phyloP scores from a whole-genome alignment of 768 basidiomycete species.

The Boletales sp. region DNA sequence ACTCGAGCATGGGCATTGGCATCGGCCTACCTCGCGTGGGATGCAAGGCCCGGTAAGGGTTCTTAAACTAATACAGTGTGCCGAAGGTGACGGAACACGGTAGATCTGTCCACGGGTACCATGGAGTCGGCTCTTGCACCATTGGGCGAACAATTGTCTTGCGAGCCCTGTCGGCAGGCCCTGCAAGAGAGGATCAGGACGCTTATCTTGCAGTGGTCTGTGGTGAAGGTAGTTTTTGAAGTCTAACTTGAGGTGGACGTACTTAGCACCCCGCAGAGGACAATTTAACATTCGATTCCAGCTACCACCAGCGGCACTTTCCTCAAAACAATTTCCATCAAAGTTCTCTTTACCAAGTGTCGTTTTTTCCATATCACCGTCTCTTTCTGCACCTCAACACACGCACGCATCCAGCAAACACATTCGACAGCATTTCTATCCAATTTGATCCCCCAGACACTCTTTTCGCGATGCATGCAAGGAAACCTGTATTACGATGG shows the following conservation, averaged over 20 bases:
- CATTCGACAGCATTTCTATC: not conserved
- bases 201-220: slow-evolving; percentile 72
- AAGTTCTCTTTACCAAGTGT: not conserved
- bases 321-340: not conserved
- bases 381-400: not conserved
- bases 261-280: slow-evolving; percentile 39
- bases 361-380: slow-evolving; percentile 1
- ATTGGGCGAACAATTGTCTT: slow-evolving; percentile 63
- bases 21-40: slow-evolving; percentile 81
- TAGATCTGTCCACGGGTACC: slow-evolving; percentile 69
- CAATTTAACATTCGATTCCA: slow-evolving; percentile 39
- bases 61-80: not conserved
- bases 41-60: slow-evolving; percentile 67
- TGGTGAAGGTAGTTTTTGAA: slow-evolving; percentile 57
- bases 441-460: not conserved
- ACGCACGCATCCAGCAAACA: slow-evolving; percentile 1
- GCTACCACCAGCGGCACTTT: no score
- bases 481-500: slow-evolving; percentile 7
- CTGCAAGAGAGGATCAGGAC: slow-evolving; percentile 65
- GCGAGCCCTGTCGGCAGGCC: slow-evolving; percentile 61
- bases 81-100: not conserved
- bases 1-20: slow-evolving; percentile 82
- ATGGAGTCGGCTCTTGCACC: slow-evolving; percentile 74
- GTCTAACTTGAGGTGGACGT: not conserved
- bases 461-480: not conserved